Percentiles rank a stretch among this genome's conserved stretches.
These are phyloP conservation scores for Carex littledalei DNA, from an alignment of 176 grass and related monocot species.

Conservation along the genomic window DNA sequence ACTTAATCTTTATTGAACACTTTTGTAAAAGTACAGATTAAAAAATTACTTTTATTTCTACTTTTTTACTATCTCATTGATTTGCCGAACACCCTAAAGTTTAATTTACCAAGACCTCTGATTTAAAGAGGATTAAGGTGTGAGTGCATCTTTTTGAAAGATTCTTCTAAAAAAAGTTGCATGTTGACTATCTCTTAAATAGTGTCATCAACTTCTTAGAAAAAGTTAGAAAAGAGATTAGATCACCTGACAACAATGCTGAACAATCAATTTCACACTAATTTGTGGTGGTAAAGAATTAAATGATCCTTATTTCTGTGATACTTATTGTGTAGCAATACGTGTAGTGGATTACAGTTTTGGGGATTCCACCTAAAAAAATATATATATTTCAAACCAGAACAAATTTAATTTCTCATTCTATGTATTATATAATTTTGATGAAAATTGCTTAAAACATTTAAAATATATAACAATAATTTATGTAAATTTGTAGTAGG, in stretches of 20 bases:
- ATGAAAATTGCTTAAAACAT: no score
- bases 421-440: background rate
- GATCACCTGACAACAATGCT: conserved; percentile 7
- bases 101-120: background rate
- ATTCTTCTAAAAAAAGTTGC: background rate
- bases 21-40: no score
- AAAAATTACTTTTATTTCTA: no score
- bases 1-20: no score
- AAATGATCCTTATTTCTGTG: background rate
- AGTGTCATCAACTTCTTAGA: background rate
- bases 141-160: background rate
- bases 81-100: background rate
- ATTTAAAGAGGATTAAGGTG: background rate
- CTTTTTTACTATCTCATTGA: no score
- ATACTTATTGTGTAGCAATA: background rate
- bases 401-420: background rate
- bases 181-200: background rate
- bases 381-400: background rate
- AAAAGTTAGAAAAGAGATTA: background rate
- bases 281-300: background rate
- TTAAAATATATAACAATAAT: no score
- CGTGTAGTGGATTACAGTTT: background rate
- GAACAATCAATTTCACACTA: background rate
- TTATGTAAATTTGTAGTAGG: no score
- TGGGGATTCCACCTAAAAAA: background rate